These are phyloP conservation scores for Lepidium sativum DNA, from an alignment of 345 rosid genomes.

Conservation along the genomic window DNA sequence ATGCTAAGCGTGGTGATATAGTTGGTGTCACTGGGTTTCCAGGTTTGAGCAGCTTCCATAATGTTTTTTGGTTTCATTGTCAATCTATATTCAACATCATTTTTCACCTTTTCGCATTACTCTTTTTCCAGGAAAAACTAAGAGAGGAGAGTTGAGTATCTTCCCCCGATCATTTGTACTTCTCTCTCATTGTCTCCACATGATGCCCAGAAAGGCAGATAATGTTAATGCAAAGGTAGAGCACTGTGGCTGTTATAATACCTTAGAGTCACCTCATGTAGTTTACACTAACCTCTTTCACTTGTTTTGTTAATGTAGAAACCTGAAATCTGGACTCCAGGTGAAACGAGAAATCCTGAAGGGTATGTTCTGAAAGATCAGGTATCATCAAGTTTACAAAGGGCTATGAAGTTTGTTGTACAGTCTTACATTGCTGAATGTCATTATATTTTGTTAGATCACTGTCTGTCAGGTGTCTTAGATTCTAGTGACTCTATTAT, in stretches of 20 bases:
- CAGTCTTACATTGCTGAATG: neutral
- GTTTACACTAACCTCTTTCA: slow-evolving; percentile 1
- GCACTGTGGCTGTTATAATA: neutral
- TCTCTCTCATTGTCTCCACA: slow-evolving; percentile 89
- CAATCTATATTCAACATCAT: neutral
- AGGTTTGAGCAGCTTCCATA: slow-evolving; percentile 37
- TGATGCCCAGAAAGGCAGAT: slow-evolving; percentile 64
- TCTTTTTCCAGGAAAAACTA: slow-evolving; percentile 59
- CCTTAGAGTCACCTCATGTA: neutral
- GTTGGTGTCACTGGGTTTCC: slow-evolving; percentile 93
- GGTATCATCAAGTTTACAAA: slow-evolving; percentile 34
- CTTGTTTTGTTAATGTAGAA: slow-evolving; percentile 36
- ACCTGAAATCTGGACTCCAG: slow-evolving; percentile 62
- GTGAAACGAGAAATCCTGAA: slow-evolving; percentile 73
- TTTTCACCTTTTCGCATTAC: neutral
- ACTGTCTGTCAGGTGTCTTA: neutral
- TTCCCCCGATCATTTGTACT: slow-evolving; percentile 53
- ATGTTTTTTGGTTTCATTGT: neutral
- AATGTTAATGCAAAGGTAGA: slow-evolving; percentile 46
- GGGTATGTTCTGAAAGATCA: slow-evolving; percentile 77
- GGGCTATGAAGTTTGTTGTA: neutral
- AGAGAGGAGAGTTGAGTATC: slow-evolving; percentile 88
- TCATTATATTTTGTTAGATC: neutral
- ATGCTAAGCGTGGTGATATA: slow-evolving; percentile 86
- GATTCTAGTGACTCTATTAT: neutral